Percentiles rank a stretch among this genome's conserved stretches.
These are phyloP conservation scores for Cytidiella melzeri DNA, from an alignment of 768 basidiomycete genomes.

Conservation along the genomic window DNA sequence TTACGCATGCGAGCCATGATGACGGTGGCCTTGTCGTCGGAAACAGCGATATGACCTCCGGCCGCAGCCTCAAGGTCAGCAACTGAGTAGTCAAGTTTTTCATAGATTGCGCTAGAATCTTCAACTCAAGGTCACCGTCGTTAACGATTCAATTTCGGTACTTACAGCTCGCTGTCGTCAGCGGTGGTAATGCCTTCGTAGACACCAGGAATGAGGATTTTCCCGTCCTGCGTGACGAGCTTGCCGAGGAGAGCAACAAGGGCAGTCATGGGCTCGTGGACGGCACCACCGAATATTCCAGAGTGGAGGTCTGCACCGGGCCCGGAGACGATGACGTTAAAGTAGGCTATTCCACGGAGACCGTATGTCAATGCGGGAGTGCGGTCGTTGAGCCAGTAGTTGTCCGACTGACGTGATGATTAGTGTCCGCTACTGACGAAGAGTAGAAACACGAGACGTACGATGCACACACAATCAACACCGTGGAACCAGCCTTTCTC, in stretches of 20 bases:
- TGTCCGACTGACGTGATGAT: constrained; percentile 57
- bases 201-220: constrained; percentile 84
- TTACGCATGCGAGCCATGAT: constrained; percentile 92
- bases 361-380: constrained; percentile 82
- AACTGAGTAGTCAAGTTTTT: constrained; percentile 63
- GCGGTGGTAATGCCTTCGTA: constrained; percentile 77
- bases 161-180: constrained; percentile 65
- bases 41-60: constrained; percentile 67
- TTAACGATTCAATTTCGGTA: constrained; percentile 5
- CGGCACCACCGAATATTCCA: constrained; percentile 74
- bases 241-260: constrained; percentile 76
- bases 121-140: background rate
- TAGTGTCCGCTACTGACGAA: background rate
- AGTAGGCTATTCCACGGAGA: constrained; percentile 82
- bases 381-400: constrained; percentile 86
- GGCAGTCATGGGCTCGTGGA: constrained; percentile 94
- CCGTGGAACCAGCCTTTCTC: constrained; percentile 72
- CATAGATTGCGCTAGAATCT: constrained; percentile 55
- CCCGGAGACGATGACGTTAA: constrained; percentile 72
- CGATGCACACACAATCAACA: constrained; percentile 90
- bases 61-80: constrained; percentile 68
- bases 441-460: constrained; percentile 28
- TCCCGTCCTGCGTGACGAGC: constrained; percentile 72
- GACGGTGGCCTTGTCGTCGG: constrained; percentile 65
- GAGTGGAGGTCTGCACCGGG: constrained; percentile 86